phyloP scores from a whole-genome alignment of 164 flowering plant species.

The Nymphaea thermarum region DNA sequence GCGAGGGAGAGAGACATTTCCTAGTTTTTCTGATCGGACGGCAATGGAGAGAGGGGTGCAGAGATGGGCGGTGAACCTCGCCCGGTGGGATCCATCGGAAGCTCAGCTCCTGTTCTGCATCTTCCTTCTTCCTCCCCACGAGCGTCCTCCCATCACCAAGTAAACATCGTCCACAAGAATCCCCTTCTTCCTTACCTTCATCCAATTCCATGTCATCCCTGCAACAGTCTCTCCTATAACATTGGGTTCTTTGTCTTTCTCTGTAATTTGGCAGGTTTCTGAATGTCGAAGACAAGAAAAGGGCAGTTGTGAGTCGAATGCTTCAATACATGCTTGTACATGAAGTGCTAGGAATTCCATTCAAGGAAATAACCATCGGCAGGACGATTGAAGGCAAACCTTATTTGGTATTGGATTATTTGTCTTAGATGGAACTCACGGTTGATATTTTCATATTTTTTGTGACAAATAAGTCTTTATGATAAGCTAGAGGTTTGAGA shows the following conservation, averaged over 20 bases:
- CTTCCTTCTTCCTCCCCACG: conserved; percentile 41
- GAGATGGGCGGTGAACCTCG: conserved; percentile 62
- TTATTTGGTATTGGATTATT: conserved; percentile 32
- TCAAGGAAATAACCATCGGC: conserved; percentile 39
- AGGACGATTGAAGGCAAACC: conserved; percentile 78
- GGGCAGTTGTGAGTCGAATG: conserved; percentile 71
- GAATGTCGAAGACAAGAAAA: conserved; percentile 55
- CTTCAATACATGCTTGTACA: conserved; percentile 71
- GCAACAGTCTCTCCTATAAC: too few species aligned
- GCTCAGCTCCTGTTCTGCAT: conserved; percentile 33
- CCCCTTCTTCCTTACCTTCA: conserved; percentile 5
- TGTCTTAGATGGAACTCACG: background rate
- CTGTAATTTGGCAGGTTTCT: conserved; percentile 29
- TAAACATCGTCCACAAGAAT: background rate
- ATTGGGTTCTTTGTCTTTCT: too few species aligned
- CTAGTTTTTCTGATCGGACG: background rate
- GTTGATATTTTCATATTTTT: background rate
- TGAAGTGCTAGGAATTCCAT: conserved; percentile 51
- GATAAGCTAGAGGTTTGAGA: background rate
- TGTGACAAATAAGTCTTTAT: background rate
- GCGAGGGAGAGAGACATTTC: background rate
- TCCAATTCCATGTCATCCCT: too few species aligned
- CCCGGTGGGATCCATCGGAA: conserved; percentile 50
- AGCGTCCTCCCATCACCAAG: conserved; percentile 56
- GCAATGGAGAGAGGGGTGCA: conserved; percentile 39